These are phyloP conservation scores for Hypoxylon rickii DNA, from an alignment of 495 filamentous ascomycete genomes.

Conservation along the genomic window DNA sequence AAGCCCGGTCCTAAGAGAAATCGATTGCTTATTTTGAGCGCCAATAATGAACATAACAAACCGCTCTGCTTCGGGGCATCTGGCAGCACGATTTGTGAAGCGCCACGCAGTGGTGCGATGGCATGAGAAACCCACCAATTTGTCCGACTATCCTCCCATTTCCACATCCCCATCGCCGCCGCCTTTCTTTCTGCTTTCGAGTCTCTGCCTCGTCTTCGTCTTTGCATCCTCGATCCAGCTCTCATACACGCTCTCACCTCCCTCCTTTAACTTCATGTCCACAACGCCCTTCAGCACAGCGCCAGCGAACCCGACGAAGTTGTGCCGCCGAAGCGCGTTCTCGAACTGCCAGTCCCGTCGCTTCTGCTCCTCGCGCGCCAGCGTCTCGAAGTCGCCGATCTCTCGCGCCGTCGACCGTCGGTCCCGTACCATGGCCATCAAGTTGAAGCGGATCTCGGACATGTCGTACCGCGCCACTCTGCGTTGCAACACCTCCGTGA, in stretches of 20 bases:
- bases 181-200: conserved; percentile 55
- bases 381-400: conserved; percentile 77
- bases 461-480: conserved; percentile 84
- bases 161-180: conserved; percentile 47
- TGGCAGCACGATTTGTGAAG: too few species aligned
- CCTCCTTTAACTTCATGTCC: conserved; percentile 66
- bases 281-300: conserved; percentile 89
- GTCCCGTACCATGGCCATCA: conserved; percentile 90
- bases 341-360: conserved; percentile 89
- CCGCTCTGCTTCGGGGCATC: too few species aligned
- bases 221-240: conserved; percentile 81
- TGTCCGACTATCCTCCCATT: conserved; percentile 43
- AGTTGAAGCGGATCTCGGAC: conserved; percentile 91
- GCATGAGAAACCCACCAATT: too few species aligned
- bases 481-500: conserved; percentile 84
- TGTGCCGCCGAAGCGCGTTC: conserved; percentile 89
- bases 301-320: conserved; percentile 94
- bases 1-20: too few species aligned
- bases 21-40: too few species aligned
- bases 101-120: too few species aligned
- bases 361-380: conserved; percentile 84
- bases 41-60: too few species aligned
- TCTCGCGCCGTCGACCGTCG: conserved; percentile 73
- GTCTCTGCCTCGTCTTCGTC: conserved; percentile 68
- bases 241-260: conserved; percentile 65